These are phyloP conservation scores for Zopfia rhizophila DNA, from an alignment of 2,329 filamentous ascomycete species.

Conservation along the genomic window DNA sequence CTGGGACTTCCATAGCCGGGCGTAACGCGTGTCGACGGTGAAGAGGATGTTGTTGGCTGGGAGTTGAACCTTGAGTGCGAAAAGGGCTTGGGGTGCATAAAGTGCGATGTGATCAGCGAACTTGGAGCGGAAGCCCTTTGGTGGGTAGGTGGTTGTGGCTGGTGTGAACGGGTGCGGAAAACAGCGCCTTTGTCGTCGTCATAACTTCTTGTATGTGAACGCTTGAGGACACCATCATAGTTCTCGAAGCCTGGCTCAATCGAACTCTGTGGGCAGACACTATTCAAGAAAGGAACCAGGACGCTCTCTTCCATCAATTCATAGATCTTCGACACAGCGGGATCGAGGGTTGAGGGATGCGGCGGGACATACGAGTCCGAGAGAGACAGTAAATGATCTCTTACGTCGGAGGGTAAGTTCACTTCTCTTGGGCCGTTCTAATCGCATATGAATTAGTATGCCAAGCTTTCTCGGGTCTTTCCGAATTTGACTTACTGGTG, in stretches of 20 bases:
- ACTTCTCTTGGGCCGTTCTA: conserved; percentile 86
- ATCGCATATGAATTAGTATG: no score
- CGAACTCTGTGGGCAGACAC: conserved; percentile 60
- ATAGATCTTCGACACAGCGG: conserved; percentile 87
- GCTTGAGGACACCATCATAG: conserved; percentile 50
- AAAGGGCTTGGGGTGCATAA: conserved; percentile 49
- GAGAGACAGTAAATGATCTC: conserved; percentile 79
- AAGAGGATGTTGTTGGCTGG: conserved; percentile 40
- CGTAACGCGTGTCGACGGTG: conserved; percentile 36
- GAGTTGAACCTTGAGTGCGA: conserved; percentile 51
- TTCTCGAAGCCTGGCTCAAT: conserved; percentile 52
- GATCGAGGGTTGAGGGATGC: conserved; percentile 78
- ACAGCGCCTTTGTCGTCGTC: conserved; percentile 53
- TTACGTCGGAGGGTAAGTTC: conserved; percentile 88
- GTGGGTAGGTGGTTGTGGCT: conserved; percentile 43
- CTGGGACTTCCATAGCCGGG: conserved; percentile 54
- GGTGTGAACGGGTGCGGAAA: conserved; percentile 35
- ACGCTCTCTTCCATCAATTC: conserved; percentile 99
- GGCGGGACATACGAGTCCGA: conserved; percentile 71
- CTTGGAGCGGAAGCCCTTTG: conserved; percentile 53
- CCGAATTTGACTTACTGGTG: no score
- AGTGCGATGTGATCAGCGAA: conserved; percentile 49
- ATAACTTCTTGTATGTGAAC: conserved; percentile 53
- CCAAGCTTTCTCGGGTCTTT: no score
- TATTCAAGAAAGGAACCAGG: conserved; percentile 89